Conservation (phyloP, 163 green algal genomes). For the Smithsoniella earleae region DNA sequence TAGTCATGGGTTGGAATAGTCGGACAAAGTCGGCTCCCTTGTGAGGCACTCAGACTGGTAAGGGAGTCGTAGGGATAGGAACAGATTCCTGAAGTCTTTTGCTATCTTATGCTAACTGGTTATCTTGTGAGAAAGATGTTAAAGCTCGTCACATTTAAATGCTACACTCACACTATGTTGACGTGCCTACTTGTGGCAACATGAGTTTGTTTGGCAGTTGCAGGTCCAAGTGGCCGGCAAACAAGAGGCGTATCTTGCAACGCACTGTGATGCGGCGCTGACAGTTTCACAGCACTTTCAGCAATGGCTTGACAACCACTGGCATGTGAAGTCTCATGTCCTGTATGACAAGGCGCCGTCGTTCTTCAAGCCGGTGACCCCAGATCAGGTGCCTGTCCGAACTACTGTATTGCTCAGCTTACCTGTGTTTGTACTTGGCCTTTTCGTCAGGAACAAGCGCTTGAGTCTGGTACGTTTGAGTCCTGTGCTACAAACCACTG, state of each 20-base stretch:
- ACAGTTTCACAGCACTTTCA: constrained; percentile 36
- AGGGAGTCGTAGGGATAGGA: no score
- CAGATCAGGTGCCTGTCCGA: constrained; percentile 2
- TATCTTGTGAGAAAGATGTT: background rate
- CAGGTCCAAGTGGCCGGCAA: constrained; percentile 17
- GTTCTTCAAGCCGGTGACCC: constrained; percentile 51
- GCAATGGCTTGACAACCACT: constrained; percentile 44
- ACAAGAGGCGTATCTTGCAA: background rate
- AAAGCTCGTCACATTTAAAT: background rate
- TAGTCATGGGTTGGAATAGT: no score
- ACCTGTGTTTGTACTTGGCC: no score
- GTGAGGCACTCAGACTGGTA: no score
- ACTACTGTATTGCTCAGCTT: no score
- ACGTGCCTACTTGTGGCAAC: background rate
- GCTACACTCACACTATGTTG: background rate
- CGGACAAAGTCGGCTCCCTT: no score
- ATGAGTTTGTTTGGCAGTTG: background rate
- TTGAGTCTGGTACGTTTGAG: no score
- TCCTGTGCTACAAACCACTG: no score
- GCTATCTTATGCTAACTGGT: no score
- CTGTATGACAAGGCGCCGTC: constrained; percentile 76
- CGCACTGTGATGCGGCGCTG: constrained; percentile 40
- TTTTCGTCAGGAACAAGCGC: no score
- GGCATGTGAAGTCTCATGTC: constrained; percentile 56
- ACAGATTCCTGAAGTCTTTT: no score